Percentiles rank a stretch among this genome's conserved stretches.
Evolutionary conservation across 768 basidiomycete genomes (phyloP).

Genomic region (Amanita subjunquillea): DNA sequence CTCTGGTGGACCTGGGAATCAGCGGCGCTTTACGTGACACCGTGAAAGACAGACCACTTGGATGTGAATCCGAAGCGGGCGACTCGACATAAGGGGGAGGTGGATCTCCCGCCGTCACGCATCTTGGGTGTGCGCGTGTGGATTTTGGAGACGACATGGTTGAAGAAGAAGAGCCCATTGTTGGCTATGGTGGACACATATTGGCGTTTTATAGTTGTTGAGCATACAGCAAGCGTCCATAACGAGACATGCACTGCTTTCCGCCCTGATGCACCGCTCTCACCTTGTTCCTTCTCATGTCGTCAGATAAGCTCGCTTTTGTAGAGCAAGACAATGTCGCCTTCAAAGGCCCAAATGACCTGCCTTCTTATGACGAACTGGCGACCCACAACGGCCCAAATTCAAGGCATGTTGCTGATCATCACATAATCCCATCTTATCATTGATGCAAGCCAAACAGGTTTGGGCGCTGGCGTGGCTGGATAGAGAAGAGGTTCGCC

Average conservation of each 20-base stretch:
- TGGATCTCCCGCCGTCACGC: neutral
- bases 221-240: neutral
- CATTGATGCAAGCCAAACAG: constrained; percentile 21
- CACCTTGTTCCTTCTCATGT: constrained; percentile 14
- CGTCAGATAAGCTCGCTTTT: constrained; percentile 16
- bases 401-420: constrained; percentile 43
- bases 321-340: constrained; percentile 34
- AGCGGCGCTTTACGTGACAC: neutral
- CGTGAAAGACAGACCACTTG: neutral
- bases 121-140: no score
- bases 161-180: constrained; percentile 1
- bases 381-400: constrained; percentile 69
- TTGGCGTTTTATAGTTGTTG: neutral
- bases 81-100: neutral
- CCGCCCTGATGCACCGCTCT: neutral
- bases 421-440: neutral
- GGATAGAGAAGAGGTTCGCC: constrained; percentile 78
- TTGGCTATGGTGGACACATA: neutral
- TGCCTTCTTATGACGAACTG: constrained; percentile 79
- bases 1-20: neutral
- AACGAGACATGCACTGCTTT: neutral
- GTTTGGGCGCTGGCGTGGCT: constrained; percentile 78
- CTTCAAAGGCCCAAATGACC: constrained; percentile 33
- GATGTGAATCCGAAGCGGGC: neutral
- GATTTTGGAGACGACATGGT: neutral